phyloP scores from a whole-genome alignment of 352 stramenopile species.

The Blastocystis sp. region DNA sequence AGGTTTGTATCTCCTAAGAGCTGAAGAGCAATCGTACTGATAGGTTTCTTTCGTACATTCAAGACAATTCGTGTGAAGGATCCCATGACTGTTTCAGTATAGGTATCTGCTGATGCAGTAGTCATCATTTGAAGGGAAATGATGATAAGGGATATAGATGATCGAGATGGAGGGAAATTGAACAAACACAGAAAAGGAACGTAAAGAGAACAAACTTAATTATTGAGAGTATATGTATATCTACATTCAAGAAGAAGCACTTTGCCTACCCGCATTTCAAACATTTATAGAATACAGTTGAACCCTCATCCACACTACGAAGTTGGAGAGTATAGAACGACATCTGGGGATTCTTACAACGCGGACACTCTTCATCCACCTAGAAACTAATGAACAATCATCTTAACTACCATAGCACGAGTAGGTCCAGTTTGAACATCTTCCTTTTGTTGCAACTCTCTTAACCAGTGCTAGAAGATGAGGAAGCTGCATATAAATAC shows the following conservation, averaged over 20 bases:
- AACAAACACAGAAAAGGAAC: no score
- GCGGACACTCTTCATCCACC: conserved; percentile 93
- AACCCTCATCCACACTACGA: conserved; percentile 92
- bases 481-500: neutral
- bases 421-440: conserved; percentile 42
- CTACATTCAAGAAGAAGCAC: neutral
- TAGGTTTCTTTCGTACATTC: no score
- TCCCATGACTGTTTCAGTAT: no score
- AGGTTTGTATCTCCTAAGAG: no score
- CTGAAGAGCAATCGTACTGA: no score
- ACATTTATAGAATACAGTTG: conserved; percentile 99
- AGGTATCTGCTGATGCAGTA: no score
- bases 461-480: conserved; percentile 33
- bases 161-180: no score
- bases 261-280: conserved; percentile 76
- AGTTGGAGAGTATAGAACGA: conserved; percentile 99
- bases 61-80: no score
- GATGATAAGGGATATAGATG: no score
- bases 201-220: conserved; percentile 18
- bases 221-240: conserved; percentile 61
- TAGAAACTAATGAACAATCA: neutral
- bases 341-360: conserved; percentile 89
- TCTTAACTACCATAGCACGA: conserved; percentile 27
- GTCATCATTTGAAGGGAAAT: no score
- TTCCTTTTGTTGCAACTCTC: conserved; percentile 50